Evolutionary conservation across 345 rosid genomes (phyloP).

Genomic region (Rhodamnia argentea): DNA sequence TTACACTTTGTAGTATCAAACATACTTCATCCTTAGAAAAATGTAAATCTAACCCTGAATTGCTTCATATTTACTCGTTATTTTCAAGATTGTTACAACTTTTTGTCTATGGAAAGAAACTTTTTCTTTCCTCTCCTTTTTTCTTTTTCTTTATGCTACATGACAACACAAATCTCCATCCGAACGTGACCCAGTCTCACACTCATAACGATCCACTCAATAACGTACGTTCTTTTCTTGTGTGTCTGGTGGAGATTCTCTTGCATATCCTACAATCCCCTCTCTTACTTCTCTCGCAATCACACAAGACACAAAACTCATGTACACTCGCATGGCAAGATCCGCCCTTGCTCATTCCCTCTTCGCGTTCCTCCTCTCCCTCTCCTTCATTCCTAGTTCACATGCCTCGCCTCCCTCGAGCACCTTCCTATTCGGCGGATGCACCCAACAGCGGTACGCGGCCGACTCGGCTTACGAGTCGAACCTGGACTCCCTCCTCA

Average conservation of each 20-base stretch:
- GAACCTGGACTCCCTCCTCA: constrained; percentile 75
- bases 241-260: neutral
- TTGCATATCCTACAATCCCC: neutral
- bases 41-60: neutral
- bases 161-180: neutral
- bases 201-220: neutral
- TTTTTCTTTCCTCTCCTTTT: neutral
- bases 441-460: constrained; percentile 47
- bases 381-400: neutral
- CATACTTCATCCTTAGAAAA: neutral
- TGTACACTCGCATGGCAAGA: neutral
- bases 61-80: neutral
- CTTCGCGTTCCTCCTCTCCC: neutral
- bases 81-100: neutral
- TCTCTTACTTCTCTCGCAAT: neutral
- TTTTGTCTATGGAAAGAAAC: neutral
- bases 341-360: neutral
- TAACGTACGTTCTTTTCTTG: too few species aligned
- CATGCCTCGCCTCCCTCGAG: constrained; percentile 20
- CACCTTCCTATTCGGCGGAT: constrained; percentile 65
- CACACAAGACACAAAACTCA: neutral
- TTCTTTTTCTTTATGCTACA: neutral
- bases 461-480: constrained; percentile 61
- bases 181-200: neutral
- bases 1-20: neutral